Base-by-base conservation (phyloP, 2,329 filamentous ascomycete species). In the Metarhizium robertsii region DNA sequence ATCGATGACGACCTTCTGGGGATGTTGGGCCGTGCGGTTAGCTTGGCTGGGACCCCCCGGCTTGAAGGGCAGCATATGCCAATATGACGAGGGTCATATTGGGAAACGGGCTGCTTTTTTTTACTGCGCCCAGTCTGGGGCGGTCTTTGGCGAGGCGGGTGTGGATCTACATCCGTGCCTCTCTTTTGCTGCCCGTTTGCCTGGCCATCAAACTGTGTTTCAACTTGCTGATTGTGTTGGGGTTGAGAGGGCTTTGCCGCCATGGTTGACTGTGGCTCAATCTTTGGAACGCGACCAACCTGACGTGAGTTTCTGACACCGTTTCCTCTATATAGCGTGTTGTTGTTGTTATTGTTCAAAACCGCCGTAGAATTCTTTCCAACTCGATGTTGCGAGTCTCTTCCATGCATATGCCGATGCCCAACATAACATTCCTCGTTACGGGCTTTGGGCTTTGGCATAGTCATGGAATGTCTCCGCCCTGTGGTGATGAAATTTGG, bases 1-100 rank as follows among this genome's bases (percentile, higher is more conserved):
- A 70, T 67, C 2, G 70, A 72, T 29, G 70, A 72, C 30, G 62
- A 68, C 57, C 70, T 64, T 53, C 61, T 63, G 14, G 70, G 70
- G 46, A 72, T 67, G 54, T 67, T 69, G 13, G 70, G 70, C 48
- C 62, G 65, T 5, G 61, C 64, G n/a, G 58, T 57, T 20, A 61
- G 62, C 45, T 58, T 62, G 2, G 61, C 58, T 2, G 61, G 60
- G n/a, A 65, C 55, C 13, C 62, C 64, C 57, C 62, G 61, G 51
- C 64, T 62, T 18, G 59, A 62, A 55, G 62, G 64, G 46, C 65
- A 65, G 59, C 64, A 65, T 32, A 67, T 59, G 7, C 60, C 61
- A 42, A 60, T 55, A 49, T 67, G 64, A 14, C 61, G 53, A n/a
- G 60, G 54, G 18, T 61, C 61, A 45, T 58, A 56, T 47, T 46